These are phyloP conservation scores for Hippophae rhamnoides DNA, from an alignment of 306 rosid genomes.

Conservation along the genomic window DNA sequence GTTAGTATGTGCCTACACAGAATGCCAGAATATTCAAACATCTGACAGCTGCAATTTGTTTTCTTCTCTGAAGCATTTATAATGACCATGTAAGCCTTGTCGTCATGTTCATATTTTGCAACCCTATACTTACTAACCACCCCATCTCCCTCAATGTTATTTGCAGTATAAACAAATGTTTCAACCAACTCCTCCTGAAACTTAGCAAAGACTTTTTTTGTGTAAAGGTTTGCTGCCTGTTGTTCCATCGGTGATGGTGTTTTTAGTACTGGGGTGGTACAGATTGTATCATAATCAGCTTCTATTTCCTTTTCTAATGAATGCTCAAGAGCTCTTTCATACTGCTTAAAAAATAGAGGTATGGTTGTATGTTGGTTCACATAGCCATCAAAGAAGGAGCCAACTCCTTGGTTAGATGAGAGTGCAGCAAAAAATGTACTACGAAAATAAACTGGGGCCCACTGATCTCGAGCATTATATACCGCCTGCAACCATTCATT, in stretches of 20 bases:
- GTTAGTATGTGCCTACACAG: constrained; percentile 76
- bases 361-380: constrained; percentile 66
- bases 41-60: constrained; percentile 70
- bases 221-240: constrained; percentile 61
- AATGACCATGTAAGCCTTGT: constrained; percentile 53
- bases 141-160: constrained; percentile 47
- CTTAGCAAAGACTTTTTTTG: constrained; percentile 54
- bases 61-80: constrained; percentile 41
- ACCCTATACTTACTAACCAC: constrained; percentile 52
- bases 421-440: constrained; percentile 63
- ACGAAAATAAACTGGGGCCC: constrained; percentile 81
- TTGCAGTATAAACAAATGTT: constrained; percentile 68
- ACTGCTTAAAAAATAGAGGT: constrained; percentile 61
- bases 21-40: constrained; percentile 72
- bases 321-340: constrained; percentile 55
- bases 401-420: constrained; percentile 42
- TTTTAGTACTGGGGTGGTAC: constrained; percentile 52
- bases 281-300: constrained; percentile 57
- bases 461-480: constrained; percentile 65
- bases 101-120: constrained; percentile 62
- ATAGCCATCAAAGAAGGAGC: constrained; percentile 62
- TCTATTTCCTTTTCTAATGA: constrained; percentile 64
- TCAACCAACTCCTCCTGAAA: constrained; percentile 76
- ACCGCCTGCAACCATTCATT: constrained; percentile 81
- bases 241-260: constrained; percentile 87